These are phyloP conservation scores for Scenedesmus sp. DNA, from an alignment of 163 green algal genomes.

Conservation along the genomic window DNA sequence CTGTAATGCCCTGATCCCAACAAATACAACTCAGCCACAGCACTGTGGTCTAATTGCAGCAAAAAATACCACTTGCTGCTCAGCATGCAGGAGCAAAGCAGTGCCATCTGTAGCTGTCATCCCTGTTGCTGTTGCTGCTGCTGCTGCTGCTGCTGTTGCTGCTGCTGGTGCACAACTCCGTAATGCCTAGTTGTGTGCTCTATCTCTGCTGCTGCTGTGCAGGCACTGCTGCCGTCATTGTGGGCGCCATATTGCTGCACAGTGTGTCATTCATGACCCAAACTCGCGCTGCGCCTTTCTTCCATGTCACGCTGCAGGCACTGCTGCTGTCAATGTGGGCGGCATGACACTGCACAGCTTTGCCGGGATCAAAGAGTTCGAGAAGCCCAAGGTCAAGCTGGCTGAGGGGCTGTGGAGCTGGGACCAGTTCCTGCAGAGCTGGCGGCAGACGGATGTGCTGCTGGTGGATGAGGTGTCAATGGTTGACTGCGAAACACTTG, in stretches of 20 bases:
- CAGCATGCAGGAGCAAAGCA: too few species aligned
- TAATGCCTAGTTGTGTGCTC: too few species aligned
- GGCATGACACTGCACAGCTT: constrained; percentile 20
- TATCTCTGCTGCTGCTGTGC: neutral
- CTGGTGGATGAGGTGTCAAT: constrained; percentile 42
- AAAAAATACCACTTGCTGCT: too few species aligned
- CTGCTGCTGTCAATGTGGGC: constrained; percentile 10
- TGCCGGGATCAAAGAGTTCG: neutral
- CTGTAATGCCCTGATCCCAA: too few species aligned
- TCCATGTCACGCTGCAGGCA: constrained; percentile 12
- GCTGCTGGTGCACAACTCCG: too few species aligned
- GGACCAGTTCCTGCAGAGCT: neutral
- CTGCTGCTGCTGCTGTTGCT: too few species aligned
- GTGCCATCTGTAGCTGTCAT: too few species aligned
- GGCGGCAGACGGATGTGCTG: neutral
- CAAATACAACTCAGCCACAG: too few species aligned
- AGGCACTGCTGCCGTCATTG: neutral
- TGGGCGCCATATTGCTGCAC: neutral
- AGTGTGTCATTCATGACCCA: too few species aligned
- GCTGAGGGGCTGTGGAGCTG: constrained; percentile 25
- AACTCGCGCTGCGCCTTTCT: too few species aligned
- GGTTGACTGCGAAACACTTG: constrained; percentile 8
- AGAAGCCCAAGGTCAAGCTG: neutral
- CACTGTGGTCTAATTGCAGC: too few species aligned
- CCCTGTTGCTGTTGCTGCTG: too few species aligned